Conservation (phyloP, 208 protist species). For the Trypanosoma rangeli region DNA sequence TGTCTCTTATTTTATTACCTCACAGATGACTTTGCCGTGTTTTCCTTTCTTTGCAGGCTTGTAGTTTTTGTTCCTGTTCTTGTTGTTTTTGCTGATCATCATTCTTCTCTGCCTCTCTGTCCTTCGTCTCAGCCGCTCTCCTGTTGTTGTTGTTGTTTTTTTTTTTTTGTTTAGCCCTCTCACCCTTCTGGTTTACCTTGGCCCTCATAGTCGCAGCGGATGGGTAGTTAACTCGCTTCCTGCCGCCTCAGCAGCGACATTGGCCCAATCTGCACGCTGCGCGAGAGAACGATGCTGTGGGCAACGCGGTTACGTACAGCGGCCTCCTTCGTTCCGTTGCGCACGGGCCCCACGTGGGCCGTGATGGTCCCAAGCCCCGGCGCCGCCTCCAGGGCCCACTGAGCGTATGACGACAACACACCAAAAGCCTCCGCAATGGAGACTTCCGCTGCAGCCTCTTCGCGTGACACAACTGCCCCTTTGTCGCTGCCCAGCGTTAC, state of each 20-base stretch:
- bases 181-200: not conserved
- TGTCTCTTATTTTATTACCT: not conserved
- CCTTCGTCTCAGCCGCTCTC: not conserved
- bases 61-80: not conserved
- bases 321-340: conserved; percentile 64
- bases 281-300: conserved; percentile 62
- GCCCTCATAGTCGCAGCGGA: not conserved
- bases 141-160: not conserved
- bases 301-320: conserved; percentile 55
- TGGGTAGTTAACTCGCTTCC: not conserved
- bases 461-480: not conserved
- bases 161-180: not conserved
- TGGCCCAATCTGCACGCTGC: conserved; percentile 66
- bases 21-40: not conserved
- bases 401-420: conserved; percentile 52
- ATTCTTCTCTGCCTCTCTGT: not conserved
- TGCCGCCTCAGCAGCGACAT: conserved; percentile 17
- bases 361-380: conserved; percentile 65
- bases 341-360: conserved; percentile 57
- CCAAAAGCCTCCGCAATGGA: conserved; percentile 26
- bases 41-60: not conserved
- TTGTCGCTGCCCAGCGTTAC: not conserved
- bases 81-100: conserved; percentile 2
- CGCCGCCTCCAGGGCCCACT: conserved; percentile 58
- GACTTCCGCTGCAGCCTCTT: conserved; percentile 32